Percentiles rank a stretch among this genome's conserved stretches.
Conservation (phyloP, 192 early-diverging fungal genomes). For the Spizellomyces punctatus region DNA sequence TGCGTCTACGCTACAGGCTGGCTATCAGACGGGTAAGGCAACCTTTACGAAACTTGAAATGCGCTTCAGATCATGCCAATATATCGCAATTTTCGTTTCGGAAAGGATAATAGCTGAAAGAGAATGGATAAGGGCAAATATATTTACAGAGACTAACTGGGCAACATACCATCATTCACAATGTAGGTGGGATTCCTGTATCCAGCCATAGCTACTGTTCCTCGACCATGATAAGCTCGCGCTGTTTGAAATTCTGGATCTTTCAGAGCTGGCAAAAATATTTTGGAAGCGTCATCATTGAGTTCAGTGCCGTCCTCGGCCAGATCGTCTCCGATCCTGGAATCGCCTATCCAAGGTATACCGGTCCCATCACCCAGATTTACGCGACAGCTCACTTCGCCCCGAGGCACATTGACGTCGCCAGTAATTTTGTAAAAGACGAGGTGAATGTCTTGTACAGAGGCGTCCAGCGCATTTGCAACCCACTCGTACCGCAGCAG, state of each 20-base stretch:
- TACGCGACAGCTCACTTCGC: constrained; percentile 26
- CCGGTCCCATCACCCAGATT: constrained; percentile 12
- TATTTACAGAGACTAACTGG: background rate
- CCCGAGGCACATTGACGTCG: constrained; percentile 44
- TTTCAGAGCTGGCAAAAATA: no score
- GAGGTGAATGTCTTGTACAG: background rate
- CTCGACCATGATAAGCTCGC: constrained; percentile 26
- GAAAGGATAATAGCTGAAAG: background rate
- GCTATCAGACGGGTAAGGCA: background rate
- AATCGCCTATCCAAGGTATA: background rate
- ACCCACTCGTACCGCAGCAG: constrained; percentile 19
- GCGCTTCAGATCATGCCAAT: constrained; percentile 34
- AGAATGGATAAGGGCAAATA: constrained; percentile 35
- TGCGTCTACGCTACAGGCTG: no score
- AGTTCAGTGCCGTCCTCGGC: background rate
- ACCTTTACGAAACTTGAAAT: constrained; percentile 25
- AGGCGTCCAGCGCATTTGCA: background rate
- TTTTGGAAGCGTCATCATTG: no score
- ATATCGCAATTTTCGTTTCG: constrained; percentile 26
- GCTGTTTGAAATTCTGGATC: constrained; percentile 5
- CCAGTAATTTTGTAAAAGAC: constrained; percentile 34
- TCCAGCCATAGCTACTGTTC: constrained; percentile 38
- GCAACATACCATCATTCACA: no score
- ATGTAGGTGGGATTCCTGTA: constrained; percentile 31
- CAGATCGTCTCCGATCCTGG: background rate